Conservation (phyloP, 345 rosid genomes). For the Dipteronia dyeriana region DNA sequence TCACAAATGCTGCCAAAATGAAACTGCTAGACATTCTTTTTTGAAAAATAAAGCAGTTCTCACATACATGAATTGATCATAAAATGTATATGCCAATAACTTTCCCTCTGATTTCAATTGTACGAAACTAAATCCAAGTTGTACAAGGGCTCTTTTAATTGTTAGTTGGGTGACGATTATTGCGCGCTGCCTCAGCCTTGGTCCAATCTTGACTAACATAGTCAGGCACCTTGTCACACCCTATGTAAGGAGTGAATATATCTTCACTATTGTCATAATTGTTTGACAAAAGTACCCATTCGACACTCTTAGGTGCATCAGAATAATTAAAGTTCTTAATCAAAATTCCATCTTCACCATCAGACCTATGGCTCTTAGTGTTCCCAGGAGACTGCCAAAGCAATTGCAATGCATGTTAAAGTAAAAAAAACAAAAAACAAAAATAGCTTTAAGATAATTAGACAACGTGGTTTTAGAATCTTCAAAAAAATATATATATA, state of each 20-base stretch:
- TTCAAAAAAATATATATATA: background rate
- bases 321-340: conserved; percentile 22
- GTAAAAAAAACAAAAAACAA: background rate
- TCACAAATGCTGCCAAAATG: background rate
- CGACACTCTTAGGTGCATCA: conserved; percentile 32
- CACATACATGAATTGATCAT: background rate
- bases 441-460: background rate
- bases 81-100: background rate
- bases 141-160: too few species aligned
- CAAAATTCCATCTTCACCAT: too few species aligned
- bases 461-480: background rate
- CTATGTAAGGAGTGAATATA: conserved; percentile 39
- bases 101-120: too few species aligned
- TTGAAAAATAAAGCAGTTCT: background rate
- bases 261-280: conserved; percentile 1
- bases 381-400: conserved; percentile 26
- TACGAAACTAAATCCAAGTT: too few species aligned
- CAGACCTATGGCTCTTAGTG: conserved; percentile 16
- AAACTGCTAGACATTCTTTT: background rate
- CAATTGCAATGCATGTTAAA: background rate
- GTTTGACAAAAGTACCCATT: too few species aligned
- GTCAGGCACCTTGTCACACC: conserved; percentile 30
- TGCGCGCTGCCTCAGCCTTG: conserved; percentile 1
- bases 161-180: too few species aligned
- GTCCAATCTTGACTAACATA: conserved; percentile 35